Evolutionary conservation across 2,329 filamentous ascomycete species (phyloP), one percentile per base, ranked within the genome.

Genomic region (Talaromyces sp.): DNA sequence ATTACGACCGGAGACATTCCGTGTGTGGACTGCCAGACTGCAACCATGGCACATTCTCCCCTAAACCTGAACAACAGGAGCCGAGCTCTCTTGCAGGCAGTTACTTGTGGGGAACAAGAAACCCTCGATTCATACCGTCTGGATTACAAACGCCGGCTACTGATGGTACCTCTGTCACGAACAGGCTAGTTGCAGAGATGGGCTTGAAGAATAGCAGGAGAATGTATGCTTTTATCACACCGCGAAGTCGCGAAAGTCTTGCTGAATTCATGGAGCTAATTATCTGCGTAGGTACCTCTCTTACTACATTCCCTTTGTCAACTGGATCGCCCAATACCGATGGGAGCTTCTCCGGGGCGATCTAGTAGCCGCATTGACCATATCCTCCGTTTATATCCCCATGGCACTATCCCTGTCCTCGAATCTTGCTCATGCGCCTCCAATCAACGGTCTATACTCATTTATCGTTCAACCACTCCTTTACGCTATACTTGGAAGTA

Each of bases 301-400:
- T 3, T 98, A 99, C 81, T 99, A 99, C 75, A 83, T 99, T 54
- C 95, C 95, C 0, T 91, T 93, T 67, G 81, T 97, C 69, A 93
- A 90, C 69, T 99, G 95, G 95, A 89, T 96, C 68, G 84, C 83
- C 61, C 92, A 97, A 79, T 99, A 99, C 78, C 87, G 86, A 70
- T 89, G 87, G 85, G 86, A 87, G 3, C 97, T 91, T 78, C 78
- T 98, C 57, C 87, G 89, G 70, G 95, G 95, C 57, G 95, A 99
- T 77, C 80, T 98, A 19, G 83, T 96, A 14, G 90, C 94, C 9
- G 93, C 94, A 58, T 77, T 98, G 68, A 98, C 95, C n/a, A 90
- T 99, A 81, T 92, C 94, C n/a, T 97, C 93, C 31, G 95, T 99
- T 81, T 99, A 99, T 77, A 90, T 99, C 43, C 95, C 95, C 60